Evolutionary conservation across 73 alveolate genomes (phyloP).

Genomic region (Paramecium biaurelia): DNA sequence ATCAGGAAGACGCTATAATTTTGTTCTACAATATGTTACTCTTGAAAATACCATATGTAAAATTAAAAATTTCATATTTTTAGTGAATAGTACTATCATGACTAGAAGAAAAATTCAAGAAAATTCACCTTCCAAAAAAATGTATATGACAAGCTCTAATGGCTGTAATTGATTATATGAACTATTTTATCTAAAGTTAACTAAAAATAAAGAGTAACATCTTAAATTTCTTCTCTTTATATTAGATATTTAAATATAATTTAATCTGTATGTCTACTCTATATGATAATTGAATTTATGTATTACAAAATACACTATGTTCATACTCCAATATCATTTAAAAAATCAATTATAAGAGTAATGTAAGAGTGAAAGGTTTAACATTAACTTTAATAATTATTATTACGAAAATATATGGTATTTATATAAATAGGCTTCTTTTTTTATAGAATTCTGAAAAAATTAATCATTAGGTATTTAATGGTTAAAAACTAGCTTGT

Average conservation of each 20-base stretch:
- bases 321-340: not conserved
- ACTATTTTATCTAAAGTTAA: not conserved
- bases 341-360: not conserved
- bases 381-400: not conserved
- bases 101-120: not conserved
- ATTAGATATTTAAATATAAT: not conserved
- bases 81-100: not conserved
- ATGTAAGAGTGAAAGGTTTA: not conserved
- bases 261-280: not conserved
- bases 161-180: not conserved
- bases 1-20: not conserved
- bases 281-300: not conserved
- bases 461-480: no score
- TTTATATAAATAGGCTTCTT: no score
- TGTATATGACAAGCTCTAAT: not conserved
- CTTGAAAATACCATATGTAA: not conserved
- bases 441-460: no score
- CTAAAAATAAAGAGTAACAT: not conserved
- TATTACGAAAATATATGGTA: no score
- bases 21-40: not conserved
- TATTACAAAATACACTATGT: not conserved
- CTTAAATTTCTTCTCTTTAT: not conserved
- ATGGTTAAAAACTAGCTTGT: no score
- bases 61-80: not conserved
- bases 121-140: not conserved